Evolutionary conservation across 2,329 filamentous ascomycete species (phyloP).

Genomic region (Cytospora chrysosperma): DNA sequence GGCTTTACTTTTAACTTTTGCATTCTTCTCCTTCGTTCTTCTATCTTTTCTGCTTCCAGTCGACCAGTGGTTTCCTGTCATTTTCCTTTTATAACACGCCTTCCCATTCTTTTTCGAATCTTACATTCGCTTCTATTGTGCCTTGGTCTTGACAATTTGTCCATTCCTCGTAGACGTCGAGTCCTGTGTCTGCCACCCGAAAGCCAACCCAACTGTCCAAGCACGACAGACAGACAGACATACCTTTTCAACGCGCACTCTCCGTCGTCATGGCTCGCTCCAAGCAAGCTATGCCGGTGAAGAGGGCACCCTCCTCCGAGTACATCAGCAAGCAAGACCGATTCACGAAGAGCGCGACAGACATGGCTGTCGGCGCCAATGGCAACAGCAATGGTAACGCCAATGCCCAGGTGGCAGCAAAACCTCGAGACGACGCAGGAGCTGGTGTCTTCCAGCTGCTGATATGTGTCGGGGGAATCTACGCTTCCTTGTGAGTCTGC

Average conservation of each 20-base stretch:
- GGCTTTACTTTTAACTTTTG: too few species aligned
- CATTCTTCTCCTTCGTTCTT: not conserved
- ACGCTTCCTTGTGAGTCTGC: slow-evolving; percentile 81
- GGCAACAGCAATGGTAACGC: slow-evolving; percentile 31
- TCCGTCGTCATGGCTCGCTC: slow-evolving; percentile 61
- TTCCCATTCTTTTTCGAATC: not conserved
- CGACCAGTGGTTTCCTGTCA: not conserved
- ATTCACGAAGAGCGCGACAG: slow-evolving; percentile 34
- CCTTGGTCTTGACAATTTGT: not conserved
- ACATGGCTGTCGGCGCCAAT: slow-evolving; percentile 35
- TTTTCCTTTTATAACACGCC: not conserved
- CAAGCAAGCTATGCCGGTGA: slow-evolving; percentile 65
- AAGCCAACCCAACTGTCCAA: not conserved
- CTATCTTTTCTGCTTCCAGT: not conserved
- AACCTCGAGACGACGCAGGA: slow-evolving; percentile 7
- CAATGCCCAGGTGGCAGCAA: slow-evolving; percentile 24
- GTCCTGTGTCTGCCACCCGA: not conserved
- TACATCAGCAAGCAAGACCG: slow-evolving; percentile 53
- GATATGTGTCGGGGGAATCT: slow-evolving; percentile 91
- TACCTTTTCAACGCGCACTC: not conserved
- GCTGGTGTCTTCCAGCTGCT: slow-evolving; percentile 73
- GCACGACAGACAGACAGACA: too few species aligned
- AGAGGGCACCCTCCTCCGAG: slow-evolving; percentile 66
- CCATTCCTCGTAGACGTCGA: slow-evolving; percentile 11
- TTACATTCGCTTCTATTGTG: not conserved